Percentiles rank a stretch among this genome's conserved stretches.
These are phyloP conservation scores for Penicillium bialowiezense DNA, from an alignment of 495 filamentous ascomycete species.

Conservation along the genomic window DNA sequence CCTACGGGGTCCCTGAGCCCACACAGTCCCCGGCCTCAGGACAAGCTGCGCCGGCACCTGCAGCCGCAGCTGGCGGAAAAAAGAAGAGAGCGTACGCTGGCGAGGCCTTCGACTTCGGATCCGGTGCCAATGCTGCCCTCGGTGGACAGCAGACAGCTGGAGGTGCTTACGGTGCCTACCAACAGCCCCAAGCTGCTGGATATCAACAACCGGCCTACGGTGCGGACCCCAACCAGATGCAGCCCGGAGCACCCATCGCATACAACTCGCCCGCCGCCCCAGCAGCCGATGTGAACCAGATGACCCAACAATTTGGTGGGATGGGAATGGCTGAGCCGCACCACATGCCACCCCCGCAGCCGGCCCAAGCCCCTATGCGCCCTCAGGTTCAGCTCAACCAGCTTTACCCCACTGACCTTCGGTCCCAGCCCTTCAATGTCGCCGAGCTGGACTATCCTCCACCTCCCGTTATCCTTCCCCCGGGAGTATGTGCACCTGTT, in stretches of 20 bases:
- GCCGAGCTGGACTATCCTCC: conserved; percentile 89
- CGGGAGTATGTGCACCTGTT: conserved; percentile 65
- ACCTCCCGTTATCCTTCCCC: conserved; percentile 84
- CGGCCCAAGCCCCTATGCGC: conserved; percentile 47
- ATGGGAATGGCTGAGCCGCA: conserved; percentile 69
- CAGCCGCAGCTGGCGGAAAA: conserved; percentile 54
- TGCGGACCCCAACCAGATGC: conserved; percentile 39
- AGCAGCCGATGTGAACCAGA: conserved; percentile 58
- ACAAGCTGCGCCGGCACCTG: conserved; percentile 28
- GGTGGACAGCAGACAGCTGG: conserved; percentile 55
- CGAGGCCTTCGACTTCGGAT: conserved; percentile 89
- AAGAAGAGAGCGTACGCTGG: conserved; percentile 94
- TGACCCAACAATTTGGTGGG: conserved; percentile 80
- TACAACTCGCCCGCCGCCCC: conserved; percentile 54
- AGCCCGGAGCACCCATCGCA: conserved; percentile 52
- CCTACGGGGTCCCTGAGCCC: conserved; percentile 39
- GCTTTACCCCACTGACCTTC: conserved; percentile 85
- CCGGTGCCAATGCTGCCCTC: conserved; percentile 78
- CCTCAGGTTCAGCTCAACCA: conserved; percentile 67
- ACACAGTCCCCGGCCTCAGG: conserved; percentile 27
- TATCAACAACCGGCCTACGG: conserved; percentile 58
- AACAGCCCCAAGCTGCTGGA: conserved; percentile 46
- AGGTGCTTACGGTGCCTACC: conserved; percentile 57
- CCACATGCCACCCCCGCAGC: conserved; percentile 52
- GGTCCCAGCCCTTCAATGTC: conserved; percentile 90